Conservation (phyloP, 129 eudicot species). For the Glebionis coronaria region DNA sequence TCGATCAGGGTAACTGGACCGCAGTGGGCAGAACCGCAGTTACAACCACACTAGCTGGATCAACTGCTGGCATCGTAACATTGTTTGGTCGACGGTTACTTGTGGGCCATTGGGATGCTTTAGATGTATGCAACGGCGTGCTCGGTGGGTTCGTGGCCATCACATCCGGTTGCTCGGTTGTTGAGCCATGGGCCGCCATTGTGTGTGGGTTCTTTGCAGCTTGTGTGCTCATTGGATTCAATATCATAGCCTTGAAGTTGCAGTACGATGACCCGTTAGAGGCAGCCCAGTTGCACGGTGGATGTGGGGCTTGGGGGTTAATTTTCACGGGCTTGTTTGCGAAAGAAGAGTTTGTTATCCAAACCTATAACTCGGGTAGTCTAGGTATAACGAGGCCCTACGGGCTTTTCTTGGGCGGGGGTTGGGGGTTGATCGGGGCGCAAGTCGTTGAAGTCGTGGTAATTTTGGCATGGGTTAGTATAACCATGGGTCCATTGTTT, state of each 20-base stretch:
- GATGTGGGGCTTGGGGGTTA: constrained; percentile 72
- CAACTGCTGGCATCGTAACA: constrained; percentile 59
- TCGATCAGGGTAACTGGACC: constrained; percentile 61
- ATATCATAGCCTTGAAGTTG: constrained; percentile 40
- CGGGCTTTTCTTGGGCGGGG: constrained; percentile 65
- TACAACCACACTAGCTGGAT: constrained; percentile 59
- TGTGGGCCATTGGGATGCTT: constrained; percentile 67
- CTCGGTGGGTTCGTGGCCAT: constrained; percentile 66
- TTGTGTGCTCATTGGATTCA: constrained; percentile 52
- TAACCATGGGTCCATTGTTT: constrained; percentile 63
- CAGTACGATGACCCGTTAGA: constrained; percentile 57
- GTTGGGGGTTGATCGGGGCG: constrained; percentile 52
- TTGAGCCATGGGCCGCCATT: constrained; percentile 75
- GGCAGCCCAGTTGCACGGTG: constrained; percentile 70
- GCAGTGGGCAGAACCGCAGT: constrained; percentile 61
- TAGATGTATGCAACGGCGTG: constrained; percentile 65
- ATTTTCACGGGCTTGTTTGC: constrained; percentile 64
- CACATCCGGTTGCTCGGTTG: constrained; percentile 70
- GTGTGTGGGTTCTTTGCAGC: constrained; percentile 62
- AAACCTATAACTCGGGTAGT: constrained; percentile 47
- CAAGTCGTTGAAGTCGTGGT: constrained; percentile 44
- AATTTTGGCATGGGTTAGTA: constrained; percentile 55
- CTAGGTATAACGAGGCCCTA: constrained; percentile 46
- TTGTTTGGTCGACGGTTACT: constrained; percentile 52
- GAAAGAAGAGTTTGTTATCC: constrained; percentile 51